Conservation (phyloP, 2,329 filamentous ascomycete species). For the Verticillium albo-atrum region DNA sequence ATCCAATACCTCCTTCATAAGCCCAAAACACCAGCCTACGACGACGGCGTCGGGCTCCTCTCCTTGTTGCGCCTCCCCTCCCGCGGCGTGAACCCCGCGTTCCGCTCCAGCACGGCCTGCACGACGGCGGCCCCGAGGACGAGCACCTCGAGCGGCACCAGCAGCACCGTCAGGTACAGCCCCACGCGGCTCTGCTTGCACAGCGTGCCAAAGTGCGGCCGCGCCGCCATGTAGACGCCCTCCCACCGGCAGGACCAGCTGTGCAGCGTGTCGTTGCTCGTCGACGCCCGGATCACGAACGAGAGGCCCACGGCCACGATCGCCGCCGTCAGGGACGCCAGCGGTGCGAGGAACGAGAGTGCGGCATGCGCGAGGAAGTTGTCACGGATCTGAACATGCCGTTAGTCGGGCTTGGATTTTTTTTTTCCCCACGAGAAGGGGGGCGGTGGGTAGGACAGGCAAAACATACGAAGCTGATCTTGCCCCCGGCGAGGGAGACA, state of each 20-base stretch:
- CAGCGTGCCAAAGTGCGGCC: slow-evolving; percentile 52
- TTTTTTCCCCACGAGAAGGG: neutral
- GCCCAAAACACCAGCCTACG: neutral
- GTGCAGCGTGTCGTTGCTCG: slow-evolving; percentile 48
- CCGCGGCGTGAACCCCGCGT: slow-evolving; percentile 8
- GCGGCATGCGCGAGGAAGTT: slow-evolving; percentile 7
- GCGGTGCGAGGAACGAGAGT: slow-evolving; percentile 20
- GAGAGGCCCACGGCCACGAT: slow-evolving; percentile 53
- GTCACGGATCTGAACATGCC: slow-evolving; percentile 4
- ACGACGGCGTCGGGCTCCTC: neutral
- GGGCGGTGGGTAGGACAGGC: too few relatives aligned
- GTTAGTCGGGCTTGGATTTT: slow-evolving; percentile 1
- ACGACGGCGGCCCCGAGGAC: slow-evolving; percentile 41
- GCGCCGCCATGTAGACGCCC: slow-evolving; percentile 42
- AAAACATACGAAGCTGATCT: slow-evolving; percentile 45
- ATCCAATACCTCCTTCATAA: too few relatives aligned
- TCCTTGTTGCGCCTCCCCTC: neutral
- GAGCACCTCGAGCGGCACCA: slow-evolving; percentile 52
- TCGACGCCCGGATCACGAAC: slow-evolving; percentile 51
- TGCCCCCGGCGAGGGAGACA: slow-evolving; percentile 43
- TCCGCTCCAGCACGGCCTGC: slow-evolving; percentile 40
- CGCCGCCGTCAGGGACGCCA: slow-evolving; percentile 30
- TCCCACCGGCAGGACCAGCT: slow-evolving; percentile 62
- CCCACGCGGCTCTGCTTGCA: slow-evolving; percentile 53
- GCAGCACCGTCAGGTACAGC: slow-evolving; percentile 48